These are phyloP conservation scores for Globisporangium acanthophoron DNA, from an alignment of 352 stramenopile genomes.

Conservation along the genomic window DNA sequence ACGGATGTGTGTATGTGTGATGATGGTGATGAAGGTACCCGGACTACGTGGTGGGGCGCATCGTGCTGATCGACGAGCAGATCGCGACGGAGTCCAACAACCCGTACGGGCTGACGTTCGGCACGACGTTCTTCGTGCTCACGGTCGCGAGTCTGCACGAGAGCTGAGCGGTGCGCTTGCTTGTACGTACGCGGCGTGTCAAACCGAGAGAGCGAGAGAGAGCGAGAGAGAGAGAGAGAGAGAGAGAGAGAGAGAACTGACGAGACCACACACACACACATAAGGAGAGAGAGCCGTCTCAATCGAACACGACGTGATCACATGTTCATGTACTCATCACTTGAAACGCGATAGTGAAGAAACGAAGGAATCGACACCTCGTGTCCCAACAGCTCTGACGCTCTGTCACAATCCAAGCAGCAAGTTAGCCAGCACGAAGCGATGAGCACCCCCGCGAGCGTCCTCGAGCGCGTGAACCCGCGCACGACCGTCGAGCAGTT, in stretches of 20 bases:
- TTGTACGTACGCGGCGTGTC: too few species aligned
- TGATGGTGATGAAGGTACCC: conserved; percentile 57
- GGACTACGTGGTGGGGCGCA: conserved; percentile 83
- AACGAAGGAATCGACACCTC: too few species aligned
- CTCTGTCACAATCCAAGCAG: too few species aligned
- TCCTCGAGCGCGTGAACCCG: conserved; percentile 16
- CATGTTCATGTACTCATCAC: too few species aligned
- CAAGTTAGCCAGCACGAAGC: not conserved
- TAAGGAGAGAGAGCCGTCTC: not conserved
- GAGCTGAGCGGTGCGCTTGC: conserved; percentile 20
- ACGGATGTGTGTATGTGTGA: not conserved
- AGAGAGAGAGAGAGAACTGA: not conserved
- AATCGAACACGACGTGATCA: too few species aligned
- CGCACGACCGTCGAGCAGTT: conserved; percentile 58
- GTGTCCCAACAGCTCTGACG: too few species aligned
- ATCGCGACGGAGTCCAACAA: conserved; percentile 76
- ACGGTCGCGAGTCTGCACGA: conserved; percentile 82
- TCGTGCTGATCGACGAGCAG: conserved; percentile 86
- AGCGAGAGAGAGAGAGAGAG: not conserved
- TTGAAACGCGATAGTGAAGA: too few species aligned
- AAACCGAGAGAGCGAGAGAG: not conserved
- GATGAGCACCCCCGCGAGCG: conserved; percentile 7
- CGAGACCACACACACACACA: too few species aligned
- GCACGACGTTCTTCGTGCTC: conserved; percentile 84
- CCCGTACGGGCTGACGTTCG: conserved; percentile 67